Conservation (phyloP, 257 asterid genomes). For the Voacanga thouarsii region DNA sequence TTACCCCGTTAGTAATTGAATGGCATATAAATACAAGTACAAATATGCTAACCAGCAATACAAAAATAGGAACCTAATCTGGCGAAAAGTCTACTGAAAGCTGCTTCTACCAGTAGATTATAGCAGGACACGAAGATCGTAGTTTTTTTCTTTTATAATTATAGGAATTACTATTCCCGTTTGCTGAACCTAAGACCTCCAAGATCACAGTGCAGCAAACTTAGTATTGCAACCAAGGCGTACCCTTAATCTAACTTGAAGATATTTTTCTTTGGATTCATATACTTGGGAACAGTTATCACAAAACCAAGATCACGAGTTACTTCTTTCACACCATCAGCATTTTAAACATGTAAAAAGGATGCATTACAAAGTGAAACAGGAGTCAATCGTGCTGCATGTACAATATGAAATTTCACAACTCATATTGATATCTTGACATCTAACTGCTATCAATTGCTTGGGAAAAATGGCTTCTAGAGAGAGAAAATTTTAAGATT, state of each 20-base stretch:
- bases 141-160: no score
- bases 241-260: constrained; percentile 2
- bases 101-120: background rate
- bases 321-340: background rate
- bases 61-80: background rate
- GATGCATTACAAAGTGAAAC: constrained; percentile 10
- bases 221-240: background rate
- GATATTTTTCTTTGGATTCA: background rate
- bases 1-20: background rate
- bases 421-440: background rate
- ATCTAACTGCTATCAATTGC: background rate
- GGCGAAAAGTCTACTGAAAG: background rate
- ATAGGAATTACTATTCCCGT: no score
- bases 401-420: background rate
- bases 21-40: background rate
- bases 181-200: background rate
- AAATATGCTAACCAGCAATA: background rate
- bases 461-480: background rate
- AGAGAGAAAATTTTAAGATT: background rate
- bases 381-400: background rate
- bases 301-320: background rate
- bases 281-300: background rate
- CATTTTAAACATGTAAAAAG: background rate
- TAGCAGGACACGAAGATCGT: background rate
- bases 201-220: background rate